Evolutionary conservation across 2,329 filamentous ascomycete species (phyloP).

Genomic region (Dothistroma pini): DNA sequence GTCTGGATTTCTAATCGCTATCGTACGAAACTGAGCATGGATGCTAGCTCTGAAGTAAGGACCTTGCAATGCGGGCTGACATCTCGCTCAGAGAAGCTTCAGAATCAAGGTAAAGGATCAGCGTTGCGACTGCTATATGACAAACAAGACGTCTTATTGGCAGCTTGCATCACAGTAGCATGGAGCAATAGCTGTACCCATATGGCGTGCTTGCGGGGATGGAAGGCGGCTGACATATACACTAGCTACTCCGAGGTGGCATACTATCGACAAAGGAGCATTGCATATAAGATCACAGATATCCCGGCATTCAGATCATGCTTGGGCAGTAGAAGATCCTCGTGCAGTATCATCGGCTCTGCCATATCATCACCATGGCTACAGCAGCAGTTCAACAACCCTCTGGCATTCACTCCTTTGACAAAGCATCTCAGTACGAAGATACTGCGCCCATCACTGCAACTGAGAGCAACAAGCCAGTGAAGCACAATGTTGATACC

Average conservation of each 20-base stretch:
- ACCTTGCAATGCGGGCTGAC: neutral
- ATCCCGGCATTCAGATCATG: neutral
- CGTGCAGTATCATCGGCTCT: neutral
- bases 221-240: neutral
- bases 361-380: slow-evolving; percentile 14
- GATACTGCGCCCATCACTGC: slow-evolving; percentile 8
- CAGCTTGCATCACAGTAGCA: neutral
- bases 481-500: slow-evolving; percentile 23
- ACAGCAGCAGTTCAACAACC: slow-evolving; percentile 21
- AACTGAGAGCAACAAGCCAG: slow-evolving; percentile 9
- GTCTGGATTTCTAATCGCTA: neutral
- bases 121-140: neutral
- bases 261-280: neutral
- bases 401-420: slow-evolving; percentile 9
- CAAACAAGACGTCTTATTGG: neutral
- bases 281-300: neutral
- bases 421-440: slow-evolving; percentile 3
- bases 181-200: neutral
- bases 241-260: neutral
- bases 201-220: slow-evolving; percentile 4
- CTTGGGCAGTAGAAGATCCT: neutral
- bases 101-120: neutral
- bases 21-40: neutral
- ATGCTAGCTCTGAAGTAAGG: neutral
- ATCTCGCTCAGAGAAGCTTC: neutral